Evolutionary conservation across 371 early-diverging fungal species (phyloP), one percentile per base, ranked within the genome.

Genomic region (Mucor irregularis): DNA sequence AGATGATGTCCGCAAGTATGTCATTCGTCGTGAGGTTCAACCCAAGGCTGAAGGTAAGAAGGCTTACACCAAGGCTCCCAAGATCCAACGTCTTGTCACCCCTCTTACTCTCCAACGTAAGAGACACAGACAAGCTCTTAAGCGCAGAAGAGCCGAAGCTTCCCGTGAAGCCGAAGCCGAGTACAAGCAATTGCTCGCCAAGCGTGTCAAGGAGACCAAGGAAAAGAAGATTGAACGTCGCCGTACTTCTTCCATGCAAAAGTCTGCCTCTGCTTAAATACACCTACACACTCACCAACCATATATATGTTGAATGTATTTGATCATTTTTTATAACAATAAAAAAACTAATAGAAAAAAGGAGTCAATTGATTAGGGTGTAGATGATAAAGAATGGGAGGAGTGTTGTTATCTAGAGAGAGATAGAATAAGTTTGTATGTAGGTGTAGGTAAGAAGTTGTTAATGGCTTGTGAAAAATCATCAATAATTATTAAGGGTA

Each of bases 61-160:
- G 90, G 82, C 91, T 59, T 85, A 82, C 87, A 90, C 95, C 84
- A 98, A 98, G 91, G 97, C 87, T 49, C 87, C 87, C 71, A 87
- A 86, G 92, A 96, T 98, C 88, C 98, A 98, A 83, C 96, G 98
- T 71, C 87, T 98, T 64, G 94, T 98, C 64, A 98, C 98, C 64
- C 98, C 98, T 63, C 80, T 88, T 67, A 91, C 91, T 59, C 89
- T 96, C 59, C 97, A 95, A 85, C 94, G 95, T 82, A 94, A 94
- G 87, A 87, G 96, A 61, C 88, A 85, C 73, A 84, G 80, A 60
- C 72, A 81, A 62, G 89, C 95, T 70, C 80, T 89, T 73, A 97
- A 96, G 95, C 82, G 82, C 68, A 84, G 84, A 74, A 85, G 87
- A 66, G 73, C 82, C 52, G 88, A 86, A 69, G 84, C 86, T 68